Conservation (phyloP, 495 filamentous ascomycete species). For the Gamarada debralockiae region DNA sequence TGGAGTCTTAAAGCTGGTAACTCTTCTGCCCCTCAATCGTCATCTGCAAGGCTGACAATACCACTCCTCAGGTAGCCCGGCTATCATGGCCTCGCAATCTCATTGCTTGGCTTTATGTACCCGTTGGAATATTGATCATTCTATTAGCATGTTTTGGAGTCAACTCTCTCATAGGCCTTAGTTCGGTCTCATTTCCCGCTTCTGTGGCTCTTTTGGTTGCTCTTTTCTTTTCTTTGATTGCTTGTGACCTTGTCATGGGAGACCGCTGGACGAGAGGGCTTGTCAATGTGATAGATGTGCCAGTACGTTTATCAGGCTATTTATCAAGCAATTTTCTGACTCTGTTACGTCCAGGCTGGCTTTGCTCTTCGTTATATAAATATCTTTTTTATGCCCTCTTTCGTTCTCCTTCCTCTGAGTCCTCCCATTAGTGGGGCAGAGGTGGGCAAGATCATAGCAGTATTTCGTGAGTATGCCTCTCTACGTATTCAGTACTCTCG, state of each 20-base stretch:
- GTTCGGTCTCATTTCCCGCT: slow-evolving; percentile 47
- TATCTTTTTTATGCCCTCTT: slow-evolving; percentile 44
- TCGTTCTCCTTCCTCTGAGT: slow-evolving; percentile 50
- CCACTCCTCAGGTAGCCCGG: slow-evolving; percentile 12
- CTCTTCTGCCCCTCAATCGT: neutral
- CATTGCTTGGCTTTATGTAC: slow-evolving; percentile 45
- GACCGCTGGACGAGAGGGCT: slow-evolving; percentile 38
- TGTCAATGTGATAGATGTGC: slow-evolving; percentile 43
- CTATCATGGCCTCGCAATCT: slow-evolving; percentile 34
- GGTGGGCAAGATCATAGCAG: slow-evolving; percentile 49
- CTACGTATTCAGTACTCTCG: neutral
- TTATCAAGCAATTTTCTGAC: too few species aligned
- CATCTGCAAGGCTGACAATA: slow-evolving; percentile 14
- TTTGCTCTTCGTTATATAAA: slow-evolving; percentile 54
- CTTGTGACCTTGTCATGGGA: slow-evolving; percentile 39
- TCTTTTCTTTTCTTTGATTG: slow-evolving; percentile 41
- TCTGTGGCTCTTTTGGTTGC: slow-evolving; percentile 48
- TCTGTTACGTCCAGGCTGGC: slow-evolving; percentile 40
- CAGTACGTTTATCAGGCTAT: slow-evolving; percentile 29
- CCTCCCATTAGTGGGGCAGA: slow-evolving; percentile 45
- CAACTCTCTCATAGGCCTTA: slow-evolving; percentile 41
- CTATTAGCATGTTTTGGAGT: slow-evolving; percentile 49
- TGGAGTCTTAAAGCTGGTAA: slow-evolving; percentile 20
- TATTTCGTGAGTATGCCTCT: slow-evolving; percentile 41
- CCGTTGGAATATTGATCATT: slow-evolving; percentile 40